Evolutionary conservation across 768 basidiomycete species (phyloP), one percentile per base, ranked within the genome.

Genomic region (Saitozyma podzolica): DNA sequence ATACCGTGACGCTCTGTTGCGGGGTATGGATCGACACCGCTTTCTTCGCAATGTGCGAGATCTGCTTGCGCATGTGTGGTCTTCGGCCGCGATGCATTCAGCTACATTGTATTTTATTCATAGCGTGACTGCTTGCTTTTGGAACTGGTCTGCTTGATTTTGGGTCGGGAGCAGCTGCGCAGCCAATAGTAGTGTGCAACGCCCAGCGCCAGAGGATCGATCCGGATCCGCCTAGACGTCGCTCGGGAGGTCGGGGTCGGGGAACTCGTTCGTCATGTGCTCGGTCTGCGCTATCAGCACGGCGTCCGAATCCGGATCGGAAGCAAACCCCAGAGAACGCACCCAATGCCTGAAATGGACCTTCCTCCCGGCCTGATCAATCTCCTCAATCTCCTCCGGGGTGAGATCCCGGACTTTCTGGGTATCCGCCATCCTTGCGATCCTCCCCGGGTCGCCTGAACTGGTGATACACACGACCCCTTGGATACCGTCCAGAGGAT

Each of bases 311-410:
- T 29, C 5, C 29, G 29, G 29, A 13, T 37, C 6, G 29, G 10
- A 16, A 11, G 4, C 9, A 6, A 13, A 0, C 10, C 20, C 0
- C 37, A n/a, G 1, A 16, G 6, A 2, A 68, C 73, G 50, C 52
- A 67, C 67, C 50, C 72, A 75, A 52, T 59, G 52, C 13, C 76
- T 59, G 63, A 68, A 77, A 64, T 80, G 73, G 6, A 75, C 42
- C 65, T 68, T 68, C 50, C 59, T 51, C 2, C 76, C 79, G 3
- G 62, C 66, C 45, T 50, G 43, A 48, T 77, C 72, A 40, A 80
- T 77, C 73, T 79, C 74, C 11, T 66, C 54, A 16, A 79, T 70
- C 68, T 80, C 79, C 43, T 70, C 72, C 39, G 48, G n/a, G 3
- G 58, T 70, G 43, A 80, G 59, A 50, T 68, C 67, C 14, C 63